Conservation (phyloP, 495 filamentous ascomycete species). For the Penicillium lagena region DNA sequence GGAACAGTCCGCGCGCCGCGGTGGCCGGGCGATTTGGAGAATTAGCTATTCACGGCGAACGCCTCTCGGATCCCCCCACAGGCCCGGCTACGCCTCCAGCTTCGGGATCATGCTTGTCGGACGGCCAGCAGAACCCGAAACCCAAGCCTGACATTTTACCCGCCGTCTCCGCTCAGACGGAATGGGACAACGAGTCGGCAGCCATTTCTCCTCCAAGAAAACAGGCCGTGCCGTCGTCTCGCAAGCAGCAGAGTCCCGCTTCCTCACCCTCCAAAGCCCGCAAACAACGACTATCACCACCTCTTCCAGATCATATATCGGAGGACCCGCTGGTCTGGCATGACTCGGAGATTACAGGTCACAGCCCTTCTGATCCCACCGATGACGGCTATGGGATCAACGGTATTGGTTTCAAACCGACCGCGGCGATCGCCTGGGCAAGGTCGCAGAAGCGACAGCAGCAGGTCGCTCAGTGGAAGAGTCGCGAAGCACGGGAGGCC, state of each 20-base stretch:
- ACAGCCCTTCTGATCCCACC: conserved; percentile 64
- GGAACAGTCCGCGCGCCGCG: conserved; percentile 53
- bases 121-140: conserved; percentile 1
- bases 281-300: conserved; percentile 38
- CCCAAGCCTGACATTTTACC: conserved; percentile 16
- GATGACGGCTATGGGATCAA: conserved; percentile 80
- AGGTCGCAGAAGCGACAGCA: conserved; percentile 67
- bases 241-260: conserved; percentile 17
- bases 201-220: conserved; percentile 12
- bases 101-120: not conserved
- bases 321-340: conserved; percentile 66
- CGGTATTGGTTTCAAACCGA: conserved; percentile 88
- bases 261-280: conserved; percentile 18
- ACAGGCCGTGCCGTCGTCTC: conserved; percentile 10
- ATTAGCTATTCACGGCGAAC: conserved; percentile 49
- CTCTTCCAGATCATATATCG: conserved; percentile 29
- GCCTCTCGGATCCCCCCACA: conserved; percentile 9
- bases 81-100: too few relatives aligned
- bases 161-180: not conserved
- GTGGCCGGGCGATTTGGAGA: conserved; percentile 61
- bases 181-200: too few relatives aligned
- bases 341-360: conserved; percentile 77
- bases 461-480: conserved; percentile 80
- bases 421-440: conserved; percentile 71
- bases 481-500: conserved; percentile 77